Evolutionary conservation across 805 yeast species (phyloP), one percentile per base, ranked within the genome.

Genomic region (Candida xyloterini): DNA sequence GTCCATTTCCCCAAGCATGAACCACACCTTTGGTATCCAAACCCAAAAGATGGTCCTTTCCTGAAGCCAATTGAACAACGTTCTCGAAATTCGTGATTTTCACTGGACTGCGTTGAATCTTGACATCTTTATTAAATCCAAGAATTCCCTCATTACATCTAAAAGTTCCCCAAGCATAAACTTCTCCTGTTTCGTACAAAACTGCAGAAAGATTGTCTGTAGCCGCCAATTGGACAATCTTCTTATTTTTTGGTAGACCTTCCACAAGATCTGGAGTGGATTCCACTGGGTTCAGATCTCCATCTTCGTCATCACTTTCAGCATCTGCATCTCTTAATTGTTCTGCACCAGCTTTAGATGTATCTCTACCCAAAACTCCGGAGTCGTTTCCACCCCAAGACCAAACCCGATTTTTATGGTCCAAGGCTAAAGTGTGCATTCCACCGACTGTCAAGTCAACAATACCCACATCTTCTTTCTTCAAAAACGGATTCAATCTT

Each of bases 311-410:
- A 33, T 76, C 81, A 25, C 68, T 70, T 21, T 63, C 71, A 3
- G 63, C 80, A 50, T 81, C 86, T 68, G 79, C 76, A 51, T 84
- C 86, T 55, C 77, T 81, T 43, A 86, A 66, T 18, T 73, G 70
- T 47, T 83, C 95, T 15, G 68, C 76, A 7, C 74, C 81, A 9
- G 65, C 73, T 15, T 69, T 57, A 0, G 86, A 73, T 1, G 93
- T 83, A 53, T 84, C 86, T 60, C 99, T 79, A 14, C 98, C 99
- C 30, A 93, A 69, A 4, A 86, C 97, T 26, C 84, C 88, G 45
- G 89, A 81, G 56, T 93, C 99, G 53, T 93, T 93, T 32, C 86
- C 84, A 43, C 99, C 99, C 99, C 99, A 93, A 3, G 96, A 84
- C 96, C 97, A 93, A n/a, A 93, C 63, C 43, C 76, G 71, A 50